A percentile compares a stretch with the other conserved stretches of the same genome.
Conservation (phyloP, 257 asterid species). For the Ballota nigra region DNA sequence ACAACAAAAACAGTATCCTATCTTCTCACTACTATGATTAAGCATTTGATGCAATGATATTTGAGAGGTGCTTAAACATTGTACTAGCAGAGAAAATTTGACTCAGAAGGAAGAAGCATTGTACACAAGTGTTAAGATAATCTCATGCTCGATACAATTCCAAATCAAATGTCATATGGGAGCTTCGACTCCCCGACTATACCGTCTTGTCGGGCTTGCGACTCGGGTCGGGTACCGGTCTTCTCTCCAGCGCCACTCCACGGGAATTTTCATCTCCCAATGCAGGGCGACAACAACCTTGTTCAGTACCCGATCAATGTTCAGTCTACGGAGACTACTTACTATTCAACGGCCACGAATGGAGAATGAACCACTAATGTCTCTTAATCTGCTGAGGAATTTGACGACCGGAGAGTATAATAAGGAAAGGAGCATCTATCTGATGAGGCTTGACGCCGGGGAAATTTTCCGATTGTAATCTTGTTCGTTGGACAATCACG, state of each 20-base stretch:
- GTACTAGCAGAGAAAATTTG: not conserved
- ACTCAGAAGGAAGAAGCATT: not conserved
- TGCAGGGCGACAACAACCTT: conserved; percentile 54
- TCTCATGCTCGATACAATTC: too few relatives aligned
- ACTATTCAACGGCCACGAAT: not conserved
- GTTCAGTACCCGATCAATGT: conserved; percentile 39
- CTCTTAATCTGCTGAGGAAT: conserved; percentile 30
- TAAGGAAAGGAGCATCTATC: conserved; percentile 20
- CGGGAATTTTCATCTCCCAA: conserved; percentile 36
- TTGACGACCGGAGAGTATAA: conserved; percentile 30
- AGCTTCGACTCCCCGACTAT: conserved; percentile 53
- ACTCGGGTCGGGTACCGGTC: conserved; percentile 13
- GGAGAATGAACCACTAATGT: conserved; percentile 17
- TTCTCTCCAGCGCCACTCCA: conserved; percentile 34
- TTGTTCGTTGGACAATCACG: conserved; percentile 9
- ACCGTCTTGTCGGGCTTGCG: conserved; percentile 42
- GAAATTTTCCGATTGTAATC: conserved; percentile 49
- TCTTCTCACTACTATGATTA: not conserved
- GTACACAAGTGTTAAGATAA: too few relatives aligned
- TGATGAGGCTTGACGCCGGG: conserved; percentile 39
- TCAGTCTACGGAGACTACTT: conserved; percentile 8
- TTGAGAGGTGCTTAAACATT: not conserved
- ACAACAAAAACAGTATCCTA: not conserved
- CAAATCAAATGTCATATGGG: conserved; percentile 32
- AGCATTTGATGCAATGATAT: too few relatives aligned